Evolutionary conservation across 2,329 filamentous ascomycete species (phyloP), one percentile per base, ranked within the genome.

Genomic region (Rhynchosporium agropyri): DNA sequence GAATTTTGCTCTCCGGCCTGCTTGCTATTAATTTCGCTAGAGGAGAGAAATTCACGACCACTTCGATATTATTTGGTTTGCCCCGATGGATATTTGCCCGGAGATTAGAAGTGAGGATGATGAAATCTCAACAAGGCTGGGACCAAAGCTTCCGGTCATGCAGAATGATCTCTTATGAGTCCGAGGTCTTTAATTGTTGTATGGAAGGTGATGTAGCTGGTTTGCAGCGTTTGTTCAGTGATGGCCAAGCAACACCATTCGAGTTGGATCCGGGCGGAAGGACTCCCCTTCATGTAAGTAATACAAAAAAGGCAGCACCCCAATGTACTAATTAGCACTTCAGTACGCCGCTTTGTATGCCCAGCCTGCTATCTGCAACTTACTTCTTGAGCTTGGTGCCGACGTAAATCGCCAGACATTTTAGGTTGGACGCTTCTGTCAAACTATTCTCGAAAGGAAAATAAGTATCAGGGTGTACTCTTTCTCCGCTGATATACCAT

Each of bases 141-240:
- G 63, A 65, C 36, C 55, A 60, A 7, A 62, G 58, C 49, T 51
- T 65, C 28, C 54, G 63, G 29, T 45, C 50, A 13, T 65, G 60
- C 42, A 49, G 50, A 53, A 43, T 28, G n/a, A 40, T 65, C 3
- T 33, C 63, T 10, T 42, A 46, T 7, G 60, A 60, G 29, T 60
- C 60, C 12, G 45, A 36, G 4, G 38, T 65, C 26, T 46, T 65
- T n/a, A 26, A 49, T 28, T 62, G 53, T 36, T 56, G 63, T 20
- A 46, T 38, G 15, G 4, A 60, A 31, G 63, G 50, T 13, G 28
- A 65, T 58, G 28, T 65, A 15, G 45, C 10, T 28, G 60, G 56
- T 3, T 26, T 53, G 33, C 50, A 40, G 12, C 15, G 6, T 1
- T 38, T 53, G 15, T 53, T 53, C 13, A n/a, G 31, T 3, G 26